Conservation (phyloP, 106 monocot genomes). For the Dioscorea zingiberensis region DNA sequence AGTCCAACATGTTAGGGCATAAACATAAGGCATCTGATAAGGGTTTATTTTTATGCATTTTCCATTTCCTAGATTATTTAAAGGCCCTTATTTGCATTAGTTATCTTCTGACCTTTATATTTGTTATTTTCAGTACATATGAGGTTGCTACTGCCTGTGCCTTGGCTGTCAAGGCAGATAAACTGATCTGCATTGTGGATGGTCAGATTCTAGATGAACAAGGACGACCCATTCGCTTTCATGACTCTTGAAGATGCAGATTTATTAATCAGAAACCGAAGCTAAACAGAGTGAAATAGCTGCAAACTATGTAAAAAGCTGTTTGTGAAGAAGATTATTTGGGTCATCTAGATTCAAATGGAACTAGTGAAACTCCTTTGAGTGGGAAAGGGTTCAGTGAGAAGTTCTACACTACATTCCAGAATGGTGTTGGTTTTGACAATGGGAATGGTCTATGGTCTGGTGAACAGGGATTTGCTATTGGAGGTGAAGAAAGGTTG, state of each 20-base stretch:
- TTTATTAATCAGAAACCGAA: slow-evolving; percentile 59
- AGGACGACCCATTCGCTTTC: slow-evolving; percentile 56
- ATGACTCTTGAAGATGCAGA: slow-evolving; percentile 89
- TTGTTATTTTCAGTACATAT: slow-evolving; percentile 59
- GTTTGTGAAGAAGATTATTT: slow-evolving; percentile 42
- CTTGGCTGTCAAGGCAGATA: slow-evolving; percentile 79
- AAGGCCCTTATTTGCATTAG: too few species aligned
- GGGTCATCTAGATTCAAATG: slow-evolving; percentile 23
- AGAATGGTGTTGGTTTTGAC: slow-evolving; percentile 93
- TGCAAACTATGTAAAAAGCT: slow-evolving; percentile 80
- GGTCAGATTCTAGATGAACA: slow-evolving; percentile 74
- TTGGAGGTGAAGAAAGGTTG: slow-evolving; percentile 66
- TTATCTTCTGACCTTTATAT: background rate
- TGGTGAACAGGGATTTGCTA: slow-evolving; percentile 70
- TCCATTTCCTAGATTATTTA: too few species aligned
- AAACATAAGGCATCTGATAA: too few species aligned
- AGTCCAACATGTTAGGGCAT: too few species aligned
- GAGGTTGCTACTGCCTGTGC: slow-evolving; percentile 97
- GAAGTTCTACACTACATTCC: slow-evolving; percentile 37
- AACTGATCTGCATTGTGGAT: slow-evolving; percentile 85
- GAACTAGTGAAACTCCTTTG: slow-evolving; percentile 7
- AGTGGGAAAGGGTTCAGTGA: slow-evolving; percentile 12
- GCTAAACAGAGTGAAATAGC: slow-evolving; percentile 81
- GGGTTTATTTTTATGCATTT: too few species aligned
- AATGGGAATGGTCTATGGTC: slow-evolving; percentile 78